Base-by-base conservation (phyloP, 176 grass and related monocot species). In the Typha latifolia region DNA sequence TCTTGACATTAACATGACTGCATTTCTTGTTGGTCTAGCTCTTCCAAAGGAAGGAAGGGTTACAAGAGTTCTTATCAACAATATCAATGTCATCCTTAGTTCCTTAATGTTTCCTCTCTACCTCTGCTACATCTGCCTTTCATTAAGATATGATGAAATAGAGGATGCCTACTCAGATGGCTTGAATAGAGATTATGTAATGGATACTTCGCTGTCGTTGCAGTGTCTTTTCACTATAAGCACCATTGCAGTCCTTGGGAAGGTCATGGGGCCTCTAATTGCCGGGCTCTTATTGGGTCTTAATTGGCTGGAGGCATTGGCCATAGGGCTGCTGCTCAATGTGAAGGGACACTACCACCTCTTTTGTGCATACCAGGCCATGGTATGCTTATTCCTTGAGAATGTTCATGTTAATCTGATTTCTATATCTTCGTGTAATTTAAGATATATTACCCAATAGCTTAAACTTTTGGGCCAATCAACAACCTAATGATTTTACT, bases 321-420 rank as follows among this genome's bases (percentile, higher is more conserved):
- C 82, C 2, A 64, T 95, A 18, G 90, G 90, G 5, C 70, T 89
- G 77, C 82, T 95, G 10, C 82, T 95, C 23, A 89, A 88, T 68
- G 75, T 89, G n/a, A 95, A 95, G 80, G 85, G 90, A 0, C 80
- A 89, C 82, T 95, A 83, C 82, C 90, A 89, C 70, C 74, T 95
- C 49, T 95, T 78, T 73, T 85, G 80, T 73, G 90, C 80, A 20
- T 69, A 69, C 12, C 74, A 77, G 4, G 90, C 85, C 1, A 80
- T 76, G 57, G 77, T 84, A 59, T 37, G 48, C 14, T 59, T 4
- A 59, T 59, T 56, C 18, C 0, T 10, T 6, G 10, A 10, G 37
- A 43, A 43, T 43, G 37, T 43, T 10, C 37, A 10, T 43, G 37
- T 10, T 43, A 37, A 37, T 37, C 34, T 6, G 34, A 37, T 37